phyloP scores from a whole-genome alignment of 2,329 filamentous ascomycete species.

The Colletotrichum euphorbiae region DNA sequence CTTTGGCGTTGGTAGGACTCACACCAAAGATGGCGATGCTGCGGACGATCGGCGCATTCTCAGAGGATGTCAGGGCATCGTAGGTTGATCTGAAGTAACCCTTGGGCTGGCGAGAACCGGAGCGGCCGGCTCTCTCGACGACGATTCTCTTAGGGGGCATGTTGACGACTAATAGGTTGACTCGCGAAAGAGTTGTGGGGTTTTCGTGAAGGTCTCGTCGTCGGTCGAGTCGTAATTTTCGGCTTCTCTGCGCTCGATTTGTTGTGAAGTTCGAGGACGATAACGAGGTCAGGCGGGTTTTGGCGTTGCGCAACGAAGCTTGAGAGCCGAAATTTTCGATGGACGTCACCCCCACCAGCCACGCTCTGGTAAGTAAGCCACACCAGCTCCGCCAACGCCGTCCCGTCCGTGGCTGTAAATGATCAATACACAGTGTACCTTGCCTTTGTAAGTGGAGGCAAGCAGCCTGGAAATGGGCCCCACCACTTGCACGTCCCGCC shows the following conservation, averaged over 20 bases:
- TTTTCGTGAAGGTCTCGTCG: not conserved
- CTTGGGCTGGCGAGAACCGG: conserved; percentile 57
- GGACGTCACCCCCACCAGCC: not conserved
- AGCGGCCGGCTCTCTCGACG: conserved; percentile 59
- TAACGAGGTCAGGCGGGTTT: not conserved
- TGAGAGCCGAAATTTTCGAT: conserved; percentile 30
- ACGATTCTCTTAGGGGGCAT: conserved; percentile 75
- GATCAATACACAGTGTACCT: too few relatives aligned
- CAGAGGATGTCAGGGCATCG: conserved; percentile 71
- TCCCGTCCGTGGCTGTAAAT: too few relatives aligned
- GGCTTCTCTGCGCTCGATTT: conserved; percentile 14
- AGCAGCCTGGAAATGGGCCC: too few relatives aligned
- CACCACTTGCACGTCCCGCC: too few relatives aligned
- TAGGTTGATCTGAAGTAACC: conserved; percentile 70
- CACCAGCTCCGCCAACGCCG: too few relatives aligned
- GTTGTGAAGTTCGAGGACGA: conserved; percentile 11
- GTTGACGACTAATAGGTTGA: conserved; percentile 41
- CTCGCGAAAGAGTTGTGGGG: not conserved
- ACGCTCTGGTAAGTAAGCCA: not conserved
- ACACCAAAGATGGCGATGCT: conserved; percentile 77
- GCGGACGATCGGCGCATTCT: conserved; percentile 76
- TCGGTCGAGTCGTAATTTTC: not conserved
- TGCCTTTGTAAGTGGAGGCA: too few relatives aligned
- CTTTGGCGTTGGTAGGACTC: conserved; percentile 47
- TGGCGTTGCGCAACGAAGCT: not conserved